These are phyloP conservation scores for Penicillium egyptiacum DNA, from an alignment of 495 filamentous ascomycete species.

Conservation along the genomic window DNA sequence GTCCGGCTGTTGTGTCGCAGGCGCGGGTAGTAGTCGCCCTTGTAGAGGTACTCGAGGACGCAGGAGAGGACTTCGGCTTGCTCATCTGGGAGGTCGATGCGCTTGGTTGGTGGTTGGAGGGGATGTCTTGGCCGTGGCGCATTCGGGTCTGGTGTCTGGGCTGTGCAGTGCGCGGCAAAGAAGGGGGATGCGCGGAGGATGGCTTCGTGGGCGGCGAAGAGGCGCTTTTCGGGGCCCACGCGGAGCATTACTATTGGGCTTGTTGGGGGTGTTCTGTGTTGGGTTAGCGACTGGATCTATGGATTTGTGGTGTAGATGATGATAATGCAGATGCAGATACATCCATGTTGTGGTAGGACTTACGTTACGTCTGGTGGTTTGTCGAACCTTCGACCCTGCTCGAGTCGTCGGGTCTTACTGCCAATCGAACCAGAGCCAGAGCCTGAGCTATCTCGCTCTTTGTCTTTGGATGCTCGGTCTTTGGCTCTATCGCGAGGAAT, in stretches of 20 bases:
- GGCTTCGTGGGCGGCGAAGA: constrained; percentile 90
- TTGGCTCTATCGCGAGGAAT: constrained; percentile 16
- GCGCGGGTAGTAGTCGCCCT: constrained; percentile 87
- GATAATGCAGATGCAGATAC: not conserved
- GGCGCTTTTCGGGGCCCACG: constrained; percentile 73
- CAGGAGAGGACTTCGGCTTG: constrained; percentile 88
- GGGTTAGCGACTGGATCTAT: not conserved
- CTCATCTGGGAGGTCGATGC: constrained; percentile 78
- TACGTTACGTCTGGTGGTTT: constrained; percentile 44
- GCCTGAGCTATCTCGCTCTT: constrained; percentile 18
- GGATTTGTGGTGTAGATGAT: not conserved
- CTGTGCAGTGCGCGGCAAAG: constrained; percentile 52
- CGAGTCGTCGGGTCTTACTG: constrained; percentile 28
- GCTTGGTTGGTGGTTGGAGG: constrained; percentile 49
- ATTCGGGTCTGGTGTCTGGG: constrained; percentile 21
- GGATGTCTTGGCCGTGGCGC: constrained; percentile 17
- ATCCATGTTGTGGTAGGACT: constrained; percentile 15
- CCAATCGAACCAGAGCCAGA: constrained; percentile 19
- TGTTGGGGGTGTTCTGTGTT: constrained; percentile 38
- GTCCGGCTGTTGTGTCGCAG: constrained; percentile 67
- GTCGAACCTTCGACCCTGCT: constrained; percentile 33
- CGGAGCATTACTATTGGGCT: constrained; percentile 77
- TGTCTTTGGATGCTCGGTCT: not conserved
- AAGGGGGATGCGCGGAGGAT: constrained; percentile 75
- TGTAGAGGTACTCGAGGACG: constrained; percentile 89